phyloP scores from a whole-genome alignment of 1,284 basidiomycete genomes.

The Athelia psychrophila region DNA sequence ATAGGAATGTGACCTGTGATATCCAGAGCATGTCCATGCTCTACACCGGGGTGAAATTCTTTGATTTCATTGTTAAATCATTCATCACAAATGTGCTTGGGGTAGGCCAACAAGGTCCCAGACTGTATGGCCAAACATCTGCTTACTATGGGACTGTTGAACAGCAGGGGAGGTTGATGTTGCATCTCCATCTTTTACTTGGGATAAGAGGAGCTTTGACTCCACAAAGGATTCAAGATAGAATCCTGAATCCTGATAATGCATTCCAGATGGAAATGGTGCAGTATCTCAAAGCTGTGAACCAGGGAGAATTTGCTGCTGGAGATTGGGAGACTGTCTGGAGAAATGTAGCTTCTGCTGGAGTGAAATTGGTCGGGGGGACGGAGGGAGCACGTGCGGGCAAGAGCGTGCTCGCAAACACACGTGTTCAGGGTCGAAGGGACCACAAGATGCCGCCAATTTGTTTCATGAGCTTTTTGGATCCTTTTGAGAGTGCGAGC shows the following conservation, averaged over 20 bases:
- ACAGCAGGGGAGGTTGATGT: slow-evolving; percentile 30
- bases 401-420: slow-evolving; percentile 1
- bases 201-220: slow-evolving; percentile 22
- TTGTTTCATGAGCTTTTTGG: slow-evolving; percentile 12
- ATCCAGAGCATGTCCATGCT: too few species aligned
- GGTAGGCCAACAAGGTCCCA: slow-evolving; percentile 11
- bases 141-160: slow-evolving; percentile 34
- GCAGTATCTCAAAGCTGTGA: slow-evolving; percentile 18
- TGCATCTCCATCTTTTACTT: slow-evolving; percentile 30
- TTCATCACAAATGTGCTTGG: not conserved
- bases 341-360: not conserved
- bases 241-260: slow-evolving; percentile 17
- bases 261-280: slow-evolving; percentile 21
- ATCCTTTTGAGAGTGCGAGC: slow-evolving; percentile 10
- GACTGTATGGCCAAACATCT: slow-evolving; percentile 4
- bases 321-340: slow-evolving; percentile 9
- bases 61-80: too few species aligned
- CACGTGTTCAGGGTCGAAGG: slow-evolving; percentile 5
- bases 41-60: too few species aligned
- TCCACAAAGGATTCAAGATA: slow-evolving; percentile 26
- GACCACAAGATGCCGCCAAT: slow-evolving; percentile 12
- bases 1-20: too few species aligned
- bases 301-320: slow-evolving; percentile 20
- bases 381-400: not conserved
- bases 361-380: not conserved